Evolutionary conservation across 345 rosid genomes (phyloP), one percentile per base, ranked within the genome.

Genomic region (Psidium guajava): DNA sequence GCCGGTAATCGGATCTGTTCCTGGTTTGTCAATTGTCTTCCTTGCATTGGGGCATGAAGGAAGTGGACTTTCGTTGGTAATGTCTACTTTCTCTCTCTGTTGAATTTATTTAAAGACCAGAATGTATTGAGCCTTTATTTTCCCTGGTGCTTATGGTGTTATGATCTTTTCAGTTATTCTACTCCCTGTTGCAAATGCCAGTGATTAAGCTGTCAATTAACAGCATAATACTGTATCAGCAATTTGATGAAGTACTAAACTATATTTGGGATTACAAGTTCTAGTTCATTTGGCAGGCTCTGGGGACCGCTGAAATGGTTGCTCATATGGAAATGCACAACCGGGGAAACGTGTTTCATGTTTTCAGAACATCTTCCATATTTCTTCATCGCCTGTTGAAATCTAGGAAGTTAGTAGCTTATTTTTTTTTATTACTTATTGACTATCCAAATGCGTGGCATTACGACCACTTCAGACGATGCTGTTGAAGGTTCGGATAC

Each of bases 21-120:
- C 98, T 10, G 87, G 93, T 88, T 88, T 95, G 86, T 86, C 93
- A 75, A 94, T 95, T 85, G 85, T 94, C 54, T 92, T 90, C 87
- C 90, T 97, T 84, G 96, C 98, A 84, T 91, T 98, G 81, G 99
- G 99, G 22, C 99, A 97, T 88, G 98, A 97, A 92, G 99, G 98
- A 83, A 93, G 92, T 69, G 99, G 98, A 82, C 97, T 97, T 86
- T 90, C 96, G 81, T 85, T 94, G 98, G 99, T 97, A 94, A 88
- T 87, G 86, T 51, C 83, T 83, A n/a, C 59, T 53, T 24, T 49
- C 32, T 85, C 42, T 59, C 54, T 44, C 81, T 56, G 24, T 40
- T 69, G 77, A 40, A 69, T 6, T 18, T 32, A 32, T 69, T 69
- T 28, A 15, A 28, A 28, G 42, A 64, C 42, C 28, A 64, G 22